These are phyloP conservation scores for Alternaria angustiovoidea DNA, from an alignment of 2,329 filamentous ascomycete species.

Conservation along the genomic window DNA sequence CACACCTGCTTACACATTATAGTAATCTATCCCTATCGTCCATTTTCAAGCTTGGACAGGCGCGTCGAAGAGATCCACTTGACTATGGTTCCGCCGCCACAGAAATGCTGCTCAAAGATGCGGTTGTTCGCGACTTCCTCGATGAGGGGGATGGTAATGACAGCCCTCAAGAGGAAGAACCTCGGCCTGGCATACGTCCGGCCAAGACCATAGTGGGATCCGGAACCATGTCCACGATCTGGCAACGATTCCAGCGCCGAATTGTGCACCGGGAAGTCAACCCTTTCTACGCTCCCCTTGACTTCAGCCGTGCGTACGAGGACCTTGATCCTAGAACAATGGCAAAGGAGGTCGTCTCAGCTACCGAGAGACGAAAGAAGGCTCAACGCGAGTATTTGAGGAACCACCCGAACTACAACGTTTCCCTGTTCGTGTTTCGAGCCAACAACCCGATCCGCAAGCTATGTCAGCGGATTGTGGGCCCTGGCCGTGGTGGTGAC, in stretches of 20 bases:
- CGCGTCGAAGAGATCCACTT: constrained; percentile 77
- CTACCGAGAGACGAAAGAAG: constrained; percentile 81
- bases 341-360: constrained; percentile 88
- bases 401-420: constrained; percentile 90
- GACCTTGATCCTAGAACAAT: constrained; percentile 84
- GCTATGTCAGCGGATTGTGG: constrained; percentile 87
- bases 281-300: constrained; percentile 89
- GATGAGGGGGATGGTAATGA: constrained; percentile 68
- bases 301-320: constrained; percentile 74
- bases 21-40: constrained; percentile 75
- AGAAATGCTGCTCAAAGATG: constrained; percentile 96
- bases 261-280: constrained; percentile 80
- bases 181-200: constrained; percentile 47
- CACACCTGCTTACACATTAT: background rate
- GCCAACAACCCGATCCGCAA: constrained; percentile 80
- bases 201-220: constrained; percentile 60
- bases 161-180: constrained; percentile 39
- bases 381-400: constrained; percentile 91
- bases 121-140: constrained; percentile 92
- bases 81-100: constrained; percentile 92
- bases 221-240: constrained; percentile 67
- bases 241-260: constrained; percentile 66
- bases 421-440: constrained; percentile 84
- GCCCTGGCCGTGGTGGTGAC: constrained; percentile 85
- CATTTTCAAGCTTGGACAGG: constrained; percentile 69